Base-by-base conservation (phyloP, 176 grass and related monocot genomes). In the Zea mays region DNA sequence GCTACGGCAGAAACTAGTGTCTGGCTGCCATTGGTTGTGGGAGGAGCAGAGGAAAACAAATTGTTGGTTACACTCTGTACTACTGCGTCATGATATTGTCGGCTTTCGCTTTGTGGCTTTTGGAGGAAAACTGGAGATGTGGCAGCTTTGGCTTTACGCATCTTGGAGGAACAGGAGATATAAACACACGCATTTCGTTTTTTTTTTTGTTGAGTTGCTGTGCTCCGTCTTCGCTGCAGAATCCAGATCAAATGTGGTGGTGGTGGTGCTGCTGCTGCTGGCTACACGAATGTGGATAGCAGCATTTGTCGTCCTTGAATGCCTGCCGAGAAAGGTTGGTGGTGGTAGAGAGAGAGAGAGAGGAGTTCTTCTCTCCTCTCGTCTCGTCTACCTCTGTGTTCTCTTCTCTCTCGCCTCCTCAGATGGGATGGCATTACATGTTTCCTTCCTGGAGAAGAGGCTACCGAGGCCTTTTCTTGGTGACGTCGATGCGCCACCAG, bases 21-120 rank as follows among this genome's bases (percentile, higher is more conserved):
- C 27, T 27, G 27, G 27, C 38, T 39, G 61, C 63, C 35, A 20
- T 38, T 60, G 36, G 70, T 3, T 63, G 55, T 51, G 21, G 46
- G n/a, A n/a, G 69, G 46, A 37, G 27, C 27, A 10, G 19, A 10
- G 19, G 40, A 27, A 33, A 41, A 56, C 59, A 40, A 50, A 50
- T 0, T 38, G 70, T 2, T 15, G n/a, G n/a, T 10, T 50, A 27
- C 5, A 5, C 42, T 55, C 38, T 52, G 71, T 70, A 36, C 52
- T 46, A 15, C 36, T 4, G 17, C 3, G 56, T 27, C 39, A 77
- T 86, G 65, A 71, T 71, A 56, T 16, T 81, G 84, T n/a, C 37
- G 36, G 34, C 61, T 56, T 19, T n/a, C n/a, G n/a, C n/a, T n/a
- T n/a, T n/a, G n/a, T 27, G 27, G 27, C 27, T 27, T 27, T 27